Evolutionary conservation across 2,329 filamentous ascomycete species (phyloP).

Genomic region (Stemphylium beticola): DNA sequence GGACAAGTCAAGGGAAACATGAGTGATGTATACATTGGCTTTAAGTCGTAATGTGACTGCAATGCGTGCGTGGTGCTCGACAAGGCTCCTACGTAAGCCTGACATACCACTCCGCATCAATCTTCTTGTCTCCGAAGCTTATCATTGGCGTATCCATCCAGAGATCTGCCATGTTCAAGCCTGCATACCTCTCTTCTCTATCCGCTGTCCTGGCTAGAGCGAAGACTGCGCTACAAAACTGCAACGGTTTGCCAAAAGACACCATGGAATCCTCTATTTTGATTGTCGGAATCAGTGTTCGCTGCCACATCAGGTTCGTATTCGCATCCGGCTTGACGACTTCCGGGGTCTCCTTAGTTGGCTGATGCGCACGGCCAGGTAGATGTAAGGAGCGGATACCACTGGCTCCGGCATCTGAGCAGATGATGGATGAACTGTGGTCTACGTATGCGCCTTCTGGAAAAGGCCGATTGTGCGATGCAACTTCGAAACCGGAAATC

Average conservation of each 20-base stretch:
- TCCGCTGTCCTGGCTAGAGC: slow-evolving; percentile 26
- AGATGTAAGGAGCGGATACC: slow-evolving; percentile 26
- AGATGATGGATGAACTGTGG: slow-evolving; percentile 19
- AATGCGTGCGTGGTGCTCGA: no score
- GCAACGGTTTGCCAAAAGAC: not conserved
- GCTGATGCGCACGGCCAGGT: not conserved
- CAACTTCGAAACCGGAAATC: not conserved
- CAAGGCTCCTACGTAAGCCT: not conserved
- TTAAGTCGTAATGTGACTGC: not conserved
- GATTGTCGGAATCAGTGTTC: slow-evolving; percentile 40
- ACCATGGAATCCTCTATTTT: not conserved
- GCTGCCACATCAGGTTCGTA: slow-evolving; percentile 45
- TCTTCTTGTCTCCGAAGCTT: not conserved
- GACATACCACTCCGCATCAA: not conserved
- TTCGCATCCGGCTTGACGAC: slow-evolving; percentile 45
- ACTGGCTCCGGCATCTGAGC: slow-evolving; percentile 37
- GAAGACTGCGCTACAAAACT: slow-evolving; percentile 34
- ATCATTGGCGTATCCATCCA: slow-evolving; percentile 34
- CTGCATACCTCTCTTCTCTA: slow-evolving; percentile 18
- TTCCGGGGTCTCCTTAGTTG: slow-evolving; percentile 1
- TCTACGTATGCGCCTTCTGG: slow-evolving; percentile 28
- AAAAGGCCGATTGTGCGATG: not conserved
- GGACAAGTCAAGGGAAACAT: not conserved
- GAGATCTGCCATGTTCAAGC: slow-evolving; percentile 15
- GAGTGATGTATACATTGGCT: not conserved